These are phyloP conservation scores for Hura crepitans DNA, from an alignment of 441 rosid species.

Conservation along the genomic window DNA sequence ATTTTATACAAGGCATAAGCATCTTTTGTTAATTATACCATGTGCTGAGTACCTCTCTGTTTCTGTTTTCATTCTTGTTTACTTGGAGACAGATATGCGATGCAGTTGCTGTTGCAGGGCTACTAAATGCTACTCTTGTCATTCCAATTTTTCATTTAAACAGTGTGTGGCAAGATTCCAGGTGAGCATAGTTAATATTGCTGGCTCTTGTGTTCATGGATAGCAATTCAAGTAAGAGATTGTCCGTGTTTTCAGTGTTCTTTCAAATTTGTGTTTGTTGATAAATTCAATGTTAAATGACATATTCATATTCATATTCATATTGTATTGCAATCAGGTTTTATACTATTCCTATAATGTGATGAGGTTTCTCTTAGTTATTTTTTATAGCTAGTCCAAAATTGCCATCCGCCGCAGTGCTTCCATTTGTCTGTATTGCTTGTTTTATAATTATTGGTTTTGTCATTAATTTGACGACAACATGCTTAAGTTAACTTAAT, in stretches of 20 bases:
- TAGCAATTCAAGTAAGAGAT: neutral
- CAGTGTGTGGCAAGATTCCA: conserved; percentile 97
- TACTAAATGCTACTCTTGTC: conserved; percentile 87
- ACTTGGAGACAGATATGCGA: conserved; percentile 69
- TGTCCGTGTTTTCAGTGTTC: neutral
- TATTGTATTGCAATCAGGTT: neutral
- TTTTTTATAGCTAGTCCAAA: neutral
- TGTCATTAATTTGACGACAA: neutral
- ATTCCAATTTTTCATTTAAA: conserved; percentile 88
- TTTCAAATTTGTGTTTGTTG: neutral
- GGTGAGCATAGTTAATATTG: conserved; percentile 44
- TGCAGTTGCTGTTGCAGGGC: conserved; percentile 94
- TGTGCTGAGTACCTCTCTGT: neutral
- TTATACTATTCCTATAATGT: neutral
- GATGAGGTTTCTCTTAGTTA: neutral
- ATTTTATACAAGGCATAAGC: neutral
- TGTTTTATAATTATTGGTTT: neutral
- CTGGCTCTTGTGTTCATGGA: neutral
- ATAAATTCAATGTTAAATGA: neutral
- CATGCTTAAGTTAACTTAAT: too few species aligned
- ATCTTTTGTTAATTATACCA: neutral
- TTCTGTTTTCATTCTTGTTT: conserved; percentile 16
- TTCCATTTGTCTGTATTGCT: neutral
- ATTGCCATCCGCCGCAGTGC: neutral
- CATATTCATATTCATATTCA: neutral